Percentiles rank a stretch among this genome's conserved stretches.
phyloP scores from a whole-genome alignment of 768 basidiomycete genomes.

The Auricularia heimuer region DNA sequence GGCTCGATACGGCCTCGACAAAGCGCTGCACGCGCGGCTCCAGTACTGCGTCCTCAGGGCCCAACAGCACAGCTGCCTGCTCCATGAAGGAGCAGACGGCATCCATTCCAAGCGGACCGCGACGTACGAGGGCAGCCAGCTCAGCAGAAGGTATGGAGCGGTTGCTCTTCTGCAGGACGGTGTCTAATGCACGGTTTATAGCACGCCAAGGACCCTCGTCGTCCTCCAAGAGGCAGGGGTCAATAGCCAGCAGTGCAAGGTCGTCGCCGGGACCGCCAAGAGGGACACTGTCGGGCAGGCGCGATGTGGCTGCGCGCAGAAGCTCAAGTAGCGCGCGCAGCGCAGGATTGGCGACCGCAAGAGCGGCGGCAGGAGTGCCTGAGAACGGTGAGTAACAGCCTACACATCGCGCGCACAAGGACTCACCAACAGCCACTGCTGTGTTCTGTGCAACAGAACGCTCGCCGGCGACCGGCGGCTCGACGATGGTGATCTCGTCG shows the following conservation, averaged over 20 bases:
- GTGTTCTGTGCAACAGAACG: too few species aligned
- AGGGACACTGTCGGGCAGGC: not conserved
- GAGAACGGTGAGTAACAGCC: too few species aligned
- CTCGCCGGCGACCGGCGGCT: too few species aligned
- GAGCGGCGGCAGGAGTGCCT: too few species aligned
- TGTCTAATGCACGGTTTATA: not conserved
- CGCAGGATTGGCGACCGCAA: too few species aligned
- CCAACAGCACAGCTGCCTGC: not conserved
- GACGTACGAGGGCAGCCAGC: not conserved
- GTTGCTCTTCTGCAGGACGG: not conserved
- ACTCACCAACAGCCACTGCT: too few species aligned
- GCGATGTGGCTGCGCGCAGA: not conserved
- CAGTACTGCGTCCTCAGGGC: not conserved
- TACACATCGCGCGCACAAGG: too few species aligned
- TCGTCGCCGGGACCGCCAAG: not conserved
- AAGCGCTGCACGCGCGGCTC: not conserved
- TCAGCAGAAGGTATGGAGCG: not conserved
- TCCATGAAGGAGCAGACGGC: not conserved
- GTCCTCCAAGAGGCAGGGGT: not conserved
- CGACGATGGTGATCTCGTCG: too few species aligned
- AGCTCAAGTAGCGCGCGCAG: not conserved
- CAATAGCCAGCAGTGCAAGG: not conserved
- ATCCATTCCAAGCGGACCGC: not conserved
- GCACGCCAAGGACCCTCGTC: not conserved
- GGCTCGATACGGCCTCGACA: not conserved